Evolutionary conservation across 106 monocot species (phyloP).

Genomic region (Acorus calamus): DNA sequence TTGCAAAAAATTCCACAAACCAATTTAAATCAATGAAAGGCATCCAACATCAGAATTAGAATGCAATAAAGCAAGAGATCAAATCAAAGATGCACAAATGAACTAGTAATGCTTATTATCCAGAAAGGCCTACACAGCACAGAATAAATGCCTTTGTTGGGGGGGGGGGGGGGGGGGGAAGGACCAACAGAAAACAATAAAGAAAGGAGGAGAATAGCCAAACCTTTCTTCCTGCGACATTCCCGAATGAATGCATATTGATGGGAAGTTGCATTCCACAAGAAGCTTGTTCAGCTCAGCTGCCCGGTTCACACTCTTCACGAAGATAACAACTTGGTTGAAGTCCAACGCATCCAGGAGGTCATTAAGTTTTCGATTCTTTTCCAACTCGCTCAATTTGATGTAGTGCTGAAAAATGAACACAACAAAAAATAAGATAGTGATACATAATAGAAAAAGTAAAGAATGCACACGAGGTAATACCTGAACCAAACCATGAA

Average conservation of each 20-base stretch:
- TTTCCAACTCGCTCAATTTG: slow-evolving; percentile 86
- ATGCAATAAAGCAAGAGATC: too few species aligned
- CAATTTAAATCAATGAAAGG: too few species aligned
- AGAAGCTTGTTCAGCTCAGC: slow-evolving; percentile 92
- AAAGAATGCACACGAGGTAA: not conserved
- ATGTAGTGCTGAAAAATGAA: slow-evolving; percentile 82
- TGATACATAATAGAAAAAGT: not conserved
- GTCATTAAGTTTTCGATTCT: slow-evolving; percentile 97
- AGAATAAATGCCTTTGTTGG: too few species aligned
- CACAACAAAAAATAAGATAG: not conserved
- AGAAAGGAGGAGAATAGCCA: not conserved
- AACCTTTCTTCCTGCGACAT: slow-evolving; percentile 97
- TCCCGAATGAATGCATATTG: slow-evolving; percentile 98
- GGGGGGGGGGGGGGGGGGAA: too few species aligned
- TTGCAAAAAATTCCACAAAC: too few species aligned
- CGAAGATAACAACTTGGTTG: slow-evolving; percentile 99
- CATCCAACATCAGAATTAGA: too few species aligned
- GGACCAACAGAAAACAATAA: too few species aligned
- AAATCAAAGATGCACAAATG: too few species aligned
- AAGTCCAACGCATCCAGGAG: slow-evolving; percentile 97
- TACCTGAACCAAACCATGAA: slow-evolving; percentile 99
- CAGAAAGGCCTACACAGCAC: too few species aligned
- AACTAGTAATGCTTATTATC: too few species aligned
- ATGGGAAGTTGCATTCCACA: slow-evolving; percentile 94
- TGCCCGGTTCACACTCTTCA: slow-evolving; percentile 89